Evolutionary conservation across 805 yeast genomes (phyloP).

Genomic region (Wickerhamiella domercqiae): DNA sequence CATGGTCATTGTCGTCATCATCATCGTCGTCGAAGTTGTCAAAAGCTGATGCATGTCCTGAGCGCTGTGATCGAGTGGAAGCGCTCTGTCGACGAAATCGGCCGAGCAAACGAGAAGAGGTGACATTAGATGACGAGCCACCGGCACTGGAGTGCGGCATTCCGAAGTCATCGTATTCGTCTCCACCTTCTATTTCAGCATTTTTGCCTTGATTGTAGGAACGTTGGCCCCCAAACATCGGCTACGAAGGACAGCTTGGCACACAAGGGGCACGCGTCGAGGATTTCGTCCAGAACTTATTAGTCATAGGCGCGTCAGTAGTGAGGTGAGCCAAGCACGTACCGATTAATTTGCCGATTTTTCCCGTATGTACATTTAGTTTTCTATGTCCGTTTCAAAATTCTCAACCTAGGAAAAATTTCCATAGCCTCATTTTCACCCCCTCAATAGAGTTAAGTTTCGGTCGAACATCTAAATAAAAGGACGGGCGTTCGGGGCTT

Average conservation of each 20-base stretch:
- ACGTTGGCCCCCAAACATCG: background rate
- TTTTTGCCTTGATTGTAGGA: background rate
- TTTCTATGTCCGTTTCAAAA: background rate
- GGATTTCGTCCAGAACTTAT: background rate
- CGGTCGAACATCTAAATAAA: conserved; percentile 83
- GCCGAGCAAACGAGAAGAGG: conserved; percentile 5
- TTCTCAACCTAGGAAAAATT: conserved; percentile 29
- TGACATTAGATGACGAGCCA: conserved; percentile 2
- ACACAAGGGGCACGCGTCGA: background rate
- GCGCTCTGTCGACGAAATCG: conserved; percentile 2
- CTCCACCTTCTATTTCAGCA: conserved; percentile 3
- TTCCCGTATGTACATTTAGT: background rate
- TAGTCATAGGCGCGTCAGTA: background rate
- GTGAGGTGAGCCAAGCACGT: background rate
- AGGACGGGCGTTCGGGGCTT: conserved; percentile 37
- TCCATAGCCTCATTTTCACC: conserved; percentile 45
- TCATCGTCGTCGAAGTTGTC: conserved; percentile 18
- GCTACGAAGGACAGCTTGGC: background rate
- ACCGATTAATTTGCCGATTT: background rate
- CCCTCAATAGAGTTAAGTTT: conserved; percentile 77
- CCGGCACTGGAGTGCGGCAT: conserved; percentile 12
- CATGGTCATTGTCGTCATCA: conserved; percentile 20
- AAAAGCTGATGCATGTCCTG: background rate
- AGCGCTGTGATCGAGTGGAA: conserved; percentile 1
- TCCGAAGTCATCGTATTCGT: conserved; percentile 17